A percentile compares a stretch with the other conserved stretches of the same genome.
Conservation (phyloP, 116 monocot species). For the Zostera marina region DNA sequence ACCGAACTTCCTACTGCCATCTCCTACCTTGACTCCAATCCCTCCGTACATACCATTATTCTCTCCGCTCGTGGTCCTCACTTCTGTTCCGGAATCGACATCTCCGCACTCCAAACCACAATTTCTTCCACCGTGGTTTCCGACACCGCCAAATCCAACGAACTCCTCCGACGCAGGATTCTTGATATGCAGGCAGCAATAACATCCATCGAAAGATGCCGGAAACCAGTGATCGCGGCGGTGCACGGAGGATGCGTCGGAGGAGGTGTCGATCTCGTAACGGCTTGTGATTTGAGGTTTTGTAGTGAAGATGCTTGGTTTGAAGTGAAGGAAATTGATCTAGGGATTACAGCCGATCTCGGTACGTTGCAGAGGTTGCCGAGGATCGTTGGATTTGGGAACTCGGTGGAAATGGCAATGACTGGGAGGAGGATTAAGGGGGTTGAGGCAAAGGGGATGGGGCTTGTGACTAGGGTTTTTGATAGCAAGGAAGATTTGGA, state of each 20-base stretch:
- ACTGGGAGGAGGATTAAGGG: conserved; percentile 48
- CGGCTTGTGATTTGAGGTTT: conserved; percentile 76
- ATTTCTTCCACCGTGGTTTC: neutral
- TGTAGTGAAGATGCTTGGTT: conserved; percentile 54
- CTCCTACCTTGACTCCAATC: conserved; percentile 41
- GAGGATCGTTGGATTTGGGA: conserved; percentile 62
- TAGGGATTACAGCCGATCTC: conserved; percentile 69
- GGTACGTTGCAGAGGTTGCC: conserved; percentile 83
- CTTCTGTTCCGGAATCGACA: conserved; percentile 76
- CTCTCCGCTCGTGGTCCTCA: conserved; percentile 55
- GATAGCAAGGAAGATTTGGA: conserved; percentile 25
- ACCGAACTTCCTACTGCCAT: conserved; percentile 69
- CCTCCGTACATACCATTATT: conserved; percentile 41
- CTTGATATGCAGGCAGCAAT: conserved; percentile 46
- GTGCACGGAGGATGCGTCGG: conserved; percentile 83
- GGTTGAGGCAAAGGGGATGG: conserved; percentile 66
- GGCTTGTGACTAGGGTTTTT: conserved; percentile 59
- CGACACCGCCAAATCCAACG: conserved; percentile 20
- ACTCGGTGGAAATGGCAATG: conserved; percentile 65
- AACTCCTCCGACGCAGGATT: conserved; percentile 44
- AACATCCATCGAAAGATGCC: conserved; percentile 54
- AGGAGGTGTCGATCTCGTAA: conserved; percentile 55
- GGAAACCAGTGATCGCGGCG: conserved; percentile 69
- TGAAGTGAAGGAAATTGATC: conserved; percentile 72
- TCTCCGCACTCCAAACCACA: conserved; percentile 32